Percentiles rank a stretch among this genome's conserved stretches.
Conservation (phyloP, 2,329 filamentous ascomycete species). For the Chrysosporium keratinophilum region DNA sequence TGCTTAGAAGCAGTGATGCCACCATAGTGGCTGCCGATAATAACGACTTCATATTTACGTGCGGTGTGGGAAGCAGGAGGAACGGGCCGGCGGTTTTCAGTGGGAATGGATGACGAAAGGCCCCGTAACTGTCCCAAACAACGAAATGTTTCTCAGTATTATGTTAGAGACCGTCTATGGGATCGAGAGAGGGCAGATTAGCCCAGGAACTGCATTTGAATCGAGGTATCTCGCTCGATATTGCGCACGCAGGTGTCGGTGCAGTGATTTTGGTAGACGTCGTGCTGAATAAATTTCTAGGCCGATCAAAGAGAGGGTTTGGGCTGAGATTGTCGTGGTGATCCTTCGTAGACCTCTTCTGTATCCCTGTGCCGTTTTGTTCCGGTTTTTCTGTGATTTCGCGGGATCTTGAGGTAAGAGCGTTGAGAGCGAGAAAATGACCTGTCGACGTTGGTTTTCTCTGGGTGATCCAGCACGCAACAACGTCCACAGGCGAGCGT, state of each 20-base stretch:
- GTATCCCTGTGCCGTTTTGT: no score
- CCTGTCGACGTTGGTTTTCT: not conserved
- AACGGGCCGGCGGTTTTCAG: no score
- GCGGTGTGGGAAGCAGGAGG: not conserved
- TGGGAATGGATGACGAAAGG: not conserved
- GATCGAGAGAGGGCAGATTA: not conserved
- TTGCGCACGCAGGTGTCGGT: no score
- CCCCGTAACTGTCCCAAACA: not conserved
- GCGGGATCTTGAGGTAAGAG: no score
- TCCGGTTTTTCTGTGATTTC: no score
- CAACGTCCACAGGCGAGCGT: not conserved
- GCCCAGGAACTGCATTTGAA: not conserved
- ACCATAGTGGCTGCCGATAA: conserved; percentile 8
- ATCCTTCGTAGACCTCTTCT: no score
- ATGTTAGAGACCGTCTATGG: not conserved
- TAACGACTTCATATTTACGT: conserved; percentile 8
- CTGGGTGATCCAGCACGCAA: not conserved
- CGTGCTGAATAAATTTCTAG: not conserved
- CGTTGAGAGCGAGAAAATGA: no score
- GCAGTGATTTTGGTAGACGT: not conserved
- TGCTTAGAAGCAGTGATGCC: conserved; percentile 9
- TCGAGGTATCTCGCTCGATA: not conserved
- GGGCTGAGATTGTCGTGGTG: no score
- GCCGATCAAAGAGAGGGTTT: no score
- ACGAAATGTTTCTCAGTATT: not conserved